phyloP scores from a whole-genome alignment of 2,329 filamentous ascomycete species.

The Verticillium zaregamsianum region DNA sequence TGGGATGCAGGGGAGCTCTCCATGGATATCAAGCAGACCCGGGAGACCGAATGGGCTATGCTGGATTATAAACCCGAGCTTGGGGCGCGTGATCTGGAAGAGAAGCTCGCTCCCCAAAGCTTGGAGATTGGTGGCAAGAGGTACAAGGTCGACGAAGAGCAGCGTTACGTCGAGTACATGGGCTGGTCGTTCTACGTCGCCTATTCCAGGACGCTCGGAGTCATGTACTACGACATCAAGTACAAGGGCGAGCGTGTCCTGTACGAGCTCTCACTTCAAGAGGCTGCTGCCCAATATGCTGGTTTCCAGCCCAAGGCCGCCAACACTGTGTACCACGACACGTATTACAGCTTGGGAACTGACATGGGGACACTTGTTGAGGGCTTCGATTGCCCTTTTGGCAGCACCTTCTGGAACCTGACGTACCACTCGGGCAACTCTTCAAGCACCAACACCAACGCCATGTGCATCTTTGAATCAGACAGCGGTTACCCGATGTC shows the following conservation, averaged over 20 bases:
- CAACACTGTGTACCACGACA: conserved; percentile 38
- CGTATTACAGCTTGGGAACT: conserved; percentile 30
- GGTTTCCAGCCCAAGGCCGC: conserved; percentile 39
- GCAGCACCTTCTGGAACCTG: conserved; percentile 30
- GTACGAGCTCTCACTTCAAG: conserved; percentile 49
- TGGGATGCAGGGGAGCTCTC: conserved; percentile 31
- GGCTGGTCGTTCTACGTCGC: conserved; percentile 49
- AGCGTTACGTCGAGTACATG: conserved; percentile 47
- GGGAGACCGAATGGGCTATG: conserved; percentile 27
- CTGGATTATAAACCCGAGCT: conserved; percentile 24
- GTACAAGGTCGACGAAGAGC: conserved; percentile 36
- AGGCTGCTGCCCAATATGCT: conserved; percentile 49
- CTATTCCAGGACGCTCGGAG: conserved; percentile 36
- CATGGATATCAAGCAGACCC: conserved; percentile 27
- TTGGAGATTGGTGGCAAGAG: conserved; percentile 33
- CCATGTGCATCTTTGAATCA: conserved; percentile 35
- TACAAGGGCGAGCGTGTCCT: conserved; percentile 46
- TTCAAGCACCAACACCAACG: conserved; percentile 23
- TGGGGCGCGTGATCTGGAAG: conserved; percentile 27
- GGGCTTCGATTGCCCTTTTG: conserved; percentile 37
- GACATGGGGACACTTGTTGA: conserved; percentile 31
- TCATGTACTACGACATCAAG: conserved; percentile 42
- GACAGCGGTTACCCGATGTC: conserved; percentile 30
- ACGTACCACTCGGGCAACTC: conserved; percentile 24
- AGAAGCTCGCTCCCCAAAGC: conserved; percentile 28